Percentiles rank a stretch among this genome's conserved stretches.
Conservation (phyloP, 169 alveolate genomes). For the Plasmodium malariae region DNA sequence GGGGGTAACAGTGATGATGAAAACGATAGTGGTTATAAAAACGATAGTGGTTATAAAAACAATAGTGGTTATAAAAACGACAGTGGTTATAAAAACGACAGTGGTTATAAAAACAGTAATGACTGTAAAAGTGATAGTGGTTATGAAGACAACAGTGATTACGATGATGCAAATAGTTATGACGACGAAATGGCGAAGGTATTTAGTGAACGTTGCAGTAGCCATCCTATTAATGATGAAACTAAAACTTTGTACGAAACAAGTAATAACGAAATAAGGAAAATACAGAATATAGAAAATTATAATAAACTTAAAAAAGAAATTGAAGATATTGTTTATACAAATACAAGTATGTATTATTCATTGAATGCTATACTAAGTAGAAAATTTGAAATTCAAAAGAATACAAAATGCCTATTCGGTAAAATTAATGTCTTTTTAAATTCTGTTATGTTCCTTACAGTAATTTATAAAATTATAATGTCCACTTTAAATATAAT, state of each 20-base stretch:
- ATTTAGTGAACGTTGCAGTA: too few species aligned
- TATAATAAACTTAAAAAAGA: slow-evolving; percentile 66
- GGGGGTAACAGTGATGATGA: not conserved
- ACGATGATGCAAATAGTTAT: not conserved
- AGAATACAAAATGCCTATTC: slow-evolving; percentile 48
- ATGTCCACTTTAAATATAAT: slow-evolving; percentile 54
- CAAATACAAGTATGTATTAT: slow-evolving; percentile 74
- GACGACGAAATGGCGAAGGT: too few species aligned
- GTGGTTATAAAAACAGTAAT: not conserved
- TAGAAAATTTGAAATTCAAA: slow-evolving; percentile 68
- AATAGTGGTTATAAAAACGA: too few species aligned
- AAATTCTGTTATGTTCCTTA: slow-evolving; percentile 70
- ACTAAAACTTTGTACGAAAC: not conserved
- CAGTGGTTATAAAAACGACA: too few species aligned
- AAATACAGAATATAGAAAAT: slow-evolving; percentile 33
- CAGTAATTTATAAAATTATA: slow-evolving; percentile 61
- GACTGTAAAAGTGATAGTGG: not conserved
- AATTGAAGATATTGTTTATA: slow-evolving; percentile 68
- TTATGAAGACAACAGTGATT: not conserved
- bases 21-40: not conserved
- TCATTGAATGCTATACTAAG: slow-evolving; percentile 61
- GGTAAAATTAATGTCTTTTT: slow-evolving; percentile 51
- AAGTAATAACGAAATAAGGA: slow-evolving; percentile 1
- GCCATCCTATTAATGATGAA: not conserved
- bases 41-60: not conserved